Evolutionary conservation across 768 basidiomycete genomes (phyloP).

Genomic region (Phylloporus scabripes): DNA sequence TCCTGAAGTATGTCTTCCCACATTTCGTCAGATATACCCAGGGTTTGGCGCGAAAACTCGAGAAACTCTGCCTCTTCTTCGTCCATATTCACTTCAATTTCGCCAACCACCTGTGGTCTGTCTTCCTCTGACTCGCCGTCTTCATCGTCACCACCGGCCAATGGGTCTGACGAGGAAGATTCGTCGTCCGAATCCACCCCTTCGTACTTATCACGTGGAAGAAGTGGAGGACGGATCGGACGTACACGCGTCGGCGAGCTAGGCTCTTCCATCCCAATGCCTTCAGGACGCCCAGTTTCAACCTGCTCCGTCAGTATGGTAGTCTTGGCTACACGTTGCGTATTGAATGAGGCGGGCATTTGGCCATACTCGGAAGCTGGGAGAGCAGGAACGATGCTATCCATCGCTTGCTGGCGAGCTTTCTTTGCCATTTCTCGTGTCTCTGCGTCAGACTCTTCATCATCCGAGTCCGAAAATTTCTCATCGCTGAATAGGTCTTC

Average conservation of each 20-base stretch:
- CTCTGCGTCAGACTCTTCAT: slow-evolving; percentile 34
- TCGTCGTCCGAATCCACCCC: slow-evolving; percentile 93
- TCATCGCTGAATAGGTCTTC: slow-evolving; percentile 40
- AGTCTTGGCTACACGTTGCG: slow-evolving; percentile 56
- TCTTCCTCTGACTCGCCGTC: slow-evolving; percentile 70
- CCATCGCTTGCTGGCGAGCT: slow-evolving; percentile 62
- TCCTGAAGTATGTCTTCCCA: slow-evolving; percentile 85
- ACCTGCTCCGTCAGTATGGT: slow-evolving; percentile 40
- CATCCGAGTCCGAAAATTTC: slow-evolving; percentile 41
- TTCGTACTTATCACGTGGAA: slow-evolving; percentile 81
- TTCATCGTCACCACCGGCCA: slow-evolving; percentile 38
- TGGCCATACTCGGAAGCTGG: slow-evolving; percentile 83
- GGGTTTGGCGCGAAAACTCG: slow-evolving; percentile 86
- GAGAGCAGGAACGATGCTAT: slow-evolving; percentile 74
- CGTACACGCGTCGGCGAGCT: slow-evolving; percentile 29
- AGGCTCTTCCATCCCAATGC: slow-evolving; percentile 1
- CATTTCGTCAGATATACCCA: slow-evolving; percentile 85
- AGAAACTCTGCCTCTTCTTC: slow-evolving; percentile 94
- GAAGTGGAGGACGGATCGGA: slow-evolving; percentile 67
- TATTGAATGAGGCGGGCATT: slow-evolving; percentile 74
- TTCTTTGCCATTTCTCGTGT: slow-evolving; percentile 24
- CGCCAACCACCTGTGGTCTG: slow-evolving; percentile 74
- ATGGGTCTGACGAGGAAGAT: slow-evolving; percentile 56
- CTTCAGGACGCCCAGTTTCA: slow-evolving; percentile 19
- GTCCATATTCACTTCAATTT: slow-evolving; percentile 85